These are phyloP conservation scores for Alternaria longipes DNA, from an alignment of 2,329 filamentous ascomycete genomes.

Conservation along the genomic window DNA sequence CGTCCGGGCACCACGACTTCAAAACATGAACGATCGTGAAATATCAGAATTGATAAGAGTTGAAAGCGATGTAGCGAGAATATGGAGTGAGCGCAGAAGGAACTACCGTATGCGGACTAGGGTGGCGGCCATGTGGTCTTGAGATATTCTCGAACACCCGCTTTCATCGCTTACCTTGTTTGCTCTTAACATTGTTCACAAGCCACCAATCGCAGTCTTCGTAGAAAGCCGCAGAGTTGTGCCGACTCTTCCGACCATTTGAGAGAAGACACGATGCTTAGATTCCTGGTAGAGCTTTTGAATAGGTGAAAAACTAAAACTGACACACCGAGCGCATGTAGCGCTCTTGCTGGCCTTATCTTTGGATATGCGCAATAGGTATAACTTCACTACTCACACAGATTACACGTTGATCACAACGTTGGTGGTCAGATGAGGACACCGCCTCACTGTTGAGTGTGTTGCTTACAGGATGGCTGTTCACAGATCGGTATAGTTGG, in stretches of 20 bases:
- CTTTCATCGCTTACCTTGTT: constrained; percentile 35
- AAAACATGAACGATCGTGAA: neutral
- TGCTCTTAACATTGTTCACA: constrained; percentile 49
- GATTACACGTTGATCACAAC: neutral
- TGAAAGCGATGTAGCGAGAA: constrained; percentile 9
- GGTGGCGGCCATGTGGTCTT: constrained; percentile 4
- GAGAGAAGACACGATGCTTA: neutral
- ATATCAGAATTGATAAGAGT: constrained; percentile 9
- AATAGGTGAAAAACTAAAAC: neutral
- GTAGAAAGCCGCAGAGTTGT: neutral
- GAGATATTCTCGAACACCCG: constrained; percentile 11
- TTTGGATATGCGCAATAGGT: neutral
- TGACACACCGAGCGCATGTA: neutral
- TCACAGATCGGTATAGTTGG: constrained; percentile 1
- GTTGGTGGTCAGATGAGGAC: neutral
- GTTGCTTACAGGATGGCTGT: neutral
- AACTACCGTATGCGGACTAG: constrained; percentile 32
- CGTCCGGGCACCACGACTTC: neutral
- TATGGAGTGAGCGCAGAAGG: constrained; percentile 22
- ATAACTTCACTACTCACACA: neutral
- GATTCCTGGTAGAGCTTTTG: neutral
- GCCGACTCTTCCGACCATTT: neutral
- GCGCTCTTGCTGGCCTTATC: neutral
- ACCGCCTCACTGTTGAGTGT: neutral
- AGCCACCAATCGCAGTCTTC: constrained; percentile 6